Base-by-base conservation (phyloP, 106 monocot species). In the Acanthochlamys bracteata region DNA sequence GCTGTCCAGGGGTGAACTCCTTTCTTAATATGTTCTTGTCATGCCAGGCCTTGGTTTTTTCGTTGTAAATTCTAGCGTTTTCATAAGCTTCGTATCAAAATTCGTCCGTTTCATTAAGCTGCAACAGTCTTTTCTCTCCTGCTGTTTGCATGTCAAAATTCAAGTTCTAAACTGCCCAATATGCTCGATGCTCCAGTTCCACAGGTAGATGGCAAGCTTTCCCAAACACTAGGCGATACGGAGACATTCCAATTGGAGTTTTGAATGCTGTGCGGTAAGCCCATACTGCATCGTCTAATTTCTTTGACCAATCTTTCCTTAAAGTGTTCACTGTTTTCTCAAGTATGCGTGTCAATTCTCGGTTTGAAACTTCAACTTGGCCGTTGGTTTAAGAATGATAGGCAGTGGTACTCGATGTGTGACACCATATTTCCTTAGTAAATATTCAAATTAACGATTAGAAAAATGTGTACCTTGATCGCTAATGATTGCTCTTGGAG, bases 141-240 rank as follows among this genome's bases (percentile, higher is more conserved):
- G 67, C 57, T 12, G 39, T 20, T 13, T 39, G 33, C 7, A 58
- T 11, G 57, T 41, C 39, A 39, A 57, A 42, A 39, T 69, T 69
- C 15, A 69, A 43, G 10, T 40, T 0, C 14, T 55, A 41, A n/a
- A 57, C 42, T n/a, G 58, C 69, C 69, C 57, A 69, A 21, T 57
- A 59, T 11, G 57, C 58, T 7, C 24, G n/a, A 60, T 69, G 69
- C 25, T 69, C 69, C 15, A 69, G 20, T 25, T 69, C 69, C 10
- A 69, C 46, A 4, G 19, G 69, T 6, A 69, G 12, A 41, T 69
- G 69, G 19, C 60, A 60, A 7, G 43, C 69, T 47, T 60, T 60
- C 14, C 60, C 27, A 33, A 24, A 60, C 4, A 60, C 27, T 9
- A 60, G 25, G 4, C 60, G 3, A 33, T 25, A 60, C 2, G 25